A percentile compares a stretch with the other conserved stretches of the same genome.
Evolutionary conservation across 805 yeast genomes (phyloP).

Genomic region (Pichia gijzeniarum): DNA sequence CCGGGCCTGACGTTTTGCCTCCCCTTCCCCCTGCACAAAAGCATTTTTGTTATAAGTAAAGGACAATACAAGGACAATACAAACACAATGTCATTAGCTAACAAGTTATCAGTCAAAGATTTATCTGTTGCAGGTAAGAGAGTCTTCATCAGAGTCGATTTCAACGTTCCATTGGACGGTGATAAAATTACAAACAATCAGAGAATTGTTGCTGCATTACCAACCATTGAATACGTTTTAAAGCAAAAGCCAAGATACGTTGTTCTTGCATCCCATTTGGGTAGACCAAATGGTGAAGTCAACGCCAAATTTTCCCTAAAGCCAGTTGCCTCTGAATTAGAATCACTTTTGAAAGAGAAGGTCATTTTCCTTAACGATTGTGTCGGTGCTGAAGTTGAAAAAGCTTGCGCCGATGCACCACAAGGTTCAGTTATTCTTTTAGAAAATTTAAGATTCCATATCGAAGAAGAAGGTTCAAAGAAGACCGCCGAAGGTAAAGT

Average conservation of each 20-base stretch:
- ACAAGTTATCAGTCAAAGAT: conserved; percentile 90
- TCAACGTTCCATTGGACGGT: conserved; percentile 94
- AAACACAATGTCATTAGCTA: conserved; percentile 76
- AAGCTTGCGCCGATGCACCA: conserved; percentile 64
- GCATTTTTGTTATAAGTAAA: too few species aligned
- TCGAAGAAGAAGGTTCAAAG: conserved; percentile 93
- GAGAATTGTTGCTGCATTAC: conserved; percentile 98
- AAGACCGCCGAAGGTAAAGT: conserved; percentile 82
- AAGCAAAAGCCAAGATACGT: conserved; percentile 89
- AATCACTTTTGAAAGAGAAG: conserved; percentile 62
- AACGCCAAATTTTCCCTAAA: conserved; percentile 81
- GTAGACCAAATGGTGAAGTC: conserved; percentile 97
- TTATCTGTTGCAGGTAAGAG: conserved; percentile 82
- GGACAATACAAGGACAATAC: background rate
- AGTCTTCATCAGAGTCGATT: conserved; percentile 98
- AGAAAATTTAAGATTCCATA: conserved; percentile 98
- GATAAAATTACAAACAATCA: conserved; percentile 97
- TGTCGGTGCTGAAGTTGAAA: conserved; percentile 88
- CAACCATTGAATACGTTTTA: conserved; percentile 93
- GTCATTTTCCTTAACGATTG: conserved; percentile 84
- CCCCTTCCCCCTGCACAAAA: too few species aligned
- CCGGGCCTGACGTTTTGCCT: too few species aligned
- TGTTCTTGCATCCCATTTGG: conserved; percentile 93
- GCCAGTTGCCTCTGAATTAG: conserved; percentile 90
- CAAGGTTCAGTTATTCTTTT: conserved; percentile 82